phyloP scores from a whole-genome alignment of 768 basidiomycete species.

The Pisolithus microcarpus region DNA sequence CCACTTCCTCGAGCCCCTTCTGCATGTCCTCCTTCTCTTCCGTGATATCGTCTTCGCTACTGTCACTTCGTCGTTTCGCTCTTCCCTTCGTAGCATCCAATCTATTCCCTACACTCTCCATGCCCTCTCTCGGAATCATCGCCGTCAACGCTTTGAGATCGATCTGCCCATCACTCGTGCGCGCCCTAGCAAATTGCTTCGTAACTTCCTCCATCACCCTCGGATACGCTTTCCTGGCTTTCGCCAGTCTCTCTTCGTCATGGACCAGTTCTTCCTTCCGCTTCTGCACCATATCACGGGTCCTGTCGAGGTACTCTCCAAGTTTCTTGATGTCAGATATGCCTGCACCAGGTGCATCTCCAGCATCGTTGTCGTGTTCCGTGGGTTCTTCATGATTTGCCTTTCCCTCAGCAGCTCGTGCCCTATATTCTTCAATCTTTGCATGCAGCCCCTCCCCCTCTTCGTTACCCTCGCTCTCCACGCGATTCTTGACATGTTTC shows the following conservation, averaged over 20 bases:
- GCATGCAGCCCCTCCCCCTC: not conserved
- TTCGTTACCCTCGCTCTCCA: not conserved
- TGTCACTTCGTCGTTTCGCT: not conserved
- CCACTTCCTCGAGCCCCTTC: slow-evolving; percentile 10
- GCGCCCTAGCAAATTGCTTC: slow-evolving; percentile 7
- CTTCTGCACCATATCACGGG: slow-evolving; percentile 12
- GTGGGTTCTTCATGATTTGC: not conserved
- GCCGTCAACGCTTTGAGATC: slow-evolving; percentile 4
- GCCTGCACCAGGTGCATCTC: not conserved
- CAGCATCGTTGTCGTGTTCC: not conserved
- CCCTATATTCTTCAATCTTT: slow-evolving; percentile 6
- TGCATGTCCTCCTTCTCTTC: slow-evolving; percentile 5
- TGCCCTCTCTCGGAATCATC: slow-evolving; percentile 8
- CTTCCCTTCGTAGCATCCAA: slow-evolving; percentile 4
- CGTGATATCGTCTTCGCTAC: slow-evolving; percentile 2
- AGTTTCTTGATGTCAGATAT: slow-evolving; percentile 7
- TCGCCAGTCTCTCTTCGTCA: slow-evolving; percentile 14
- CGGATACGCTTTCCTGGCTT: slow-evolving; percentile 12
- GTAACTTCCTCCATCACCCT: slow-evolving; percentile 7
- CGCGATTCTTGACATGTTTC: not conserved
- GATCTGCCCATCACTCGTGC: slow-evolving; percentile 2
- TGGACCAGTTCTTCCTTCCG: slow-evolving; percentile 10
- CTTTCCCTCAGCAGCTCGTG: not conserved
- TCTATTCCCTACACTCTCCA: slow-evolving; percentile 1
- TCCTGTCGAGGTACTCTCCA: slow-evolving; percentile 13